A percentile compares a stretch with the other conserved stretches of the same genome.
Conservation (phyloP, 495 filamentous ascomycete genomes). For the Penicillium pancosmium region DNA sequence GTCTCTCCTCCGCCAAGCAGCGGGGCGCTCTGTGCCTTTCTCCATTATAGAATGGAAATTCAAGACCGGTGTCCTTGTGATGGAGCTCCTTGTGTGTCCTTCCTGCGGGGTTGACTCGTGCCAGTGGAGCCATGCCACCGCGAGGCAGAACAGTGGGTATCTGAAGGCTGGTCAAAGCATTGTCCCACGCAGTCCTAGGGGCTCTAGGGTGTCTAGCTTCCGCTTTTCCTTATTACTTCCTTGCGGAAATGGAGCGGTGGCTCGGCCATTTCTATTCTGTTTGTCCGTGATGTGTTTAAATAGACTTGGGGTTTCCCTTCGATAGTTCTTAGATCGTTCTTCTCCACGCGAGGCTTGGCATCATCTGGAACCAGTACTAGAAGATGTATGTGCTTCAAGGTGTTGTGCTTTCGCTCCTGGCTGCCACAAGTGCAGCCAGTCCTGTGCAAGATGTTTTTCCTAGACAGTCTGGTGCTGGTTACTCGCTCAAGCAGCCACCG, state of each 20-base stretch:
- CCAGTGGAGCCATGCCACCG: slow-evolving; percentile 16
- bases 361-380: neutral
- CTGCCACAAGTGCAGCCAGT: slow-evolving; percentile 17
- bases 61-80: neutral
- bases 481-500: slow-evolving; percentile 41
- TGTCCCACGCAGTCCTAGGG: slow-evolving; percentile 9
- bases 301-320: neutral
- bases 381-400: slow-evolving; percentile 23
- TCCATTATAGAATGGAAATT: slow-evolving; percentile 4
- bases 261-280: slow-evolving; percentile 6
- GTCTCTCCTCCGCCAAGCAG: slow-evolving; percentile 19
- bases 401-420: slow-evolving; percentile 20
- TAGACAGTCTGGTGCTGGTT: slow-evolving; percentile 22
- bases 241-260: slow-evolving; percentile 9
- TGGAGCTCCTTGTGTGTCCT: neutral
- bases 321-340: neutral
- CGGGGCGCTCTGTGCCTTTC: slow-evolving; percentile 5
- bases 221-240: slow-evolving; percentile 5
- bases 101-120: slow-evolving; percentile 8
- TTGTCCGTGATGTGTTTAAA: slow-evolving; percentile 1
- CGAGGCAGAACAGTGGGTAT: slow-evolving; percentile 14
- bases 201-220: slow-evolving; percentile 12
- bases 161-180: slow-evolving; percentile 9
- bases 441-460: slow-evolving; percentile 10
- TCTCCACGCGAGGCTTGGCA: neutral